Base-by-base conservation (phyloP, 768 basidiomycete genomes). In the Tephrocybe rancida region DNA sequence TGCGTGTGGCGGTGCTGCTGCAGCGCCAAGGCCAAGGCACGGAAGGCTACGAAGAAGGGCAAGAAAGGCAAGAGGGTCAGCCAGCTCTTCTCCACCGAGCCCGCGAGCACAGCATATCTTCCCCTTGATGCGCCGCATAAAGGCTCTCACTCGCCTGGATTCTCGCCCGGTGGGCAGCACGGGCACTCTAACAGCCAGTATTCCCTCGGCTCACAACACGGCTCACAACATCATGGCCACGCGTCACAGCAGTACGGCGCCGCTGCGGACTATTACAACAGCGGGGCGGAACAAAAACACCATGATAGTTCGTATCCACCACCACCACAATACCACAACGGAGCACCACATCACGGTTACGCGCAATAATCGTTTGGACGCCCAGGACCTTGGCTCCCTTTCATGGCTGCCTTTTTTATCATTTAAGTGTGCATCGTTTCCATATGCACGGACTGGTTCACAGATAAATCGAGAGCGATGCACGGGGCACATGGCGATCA, bases 1-100 rank as follows among this genome's bases (percentile, higher is more conserved):
- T 78, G 79, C 55, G 59, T 87, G 21, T 87, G 84, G 82, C 75
- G 74, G 50, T 87, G 84, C 65, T 88, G 87, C 66, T 81, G 78
- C 59, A 65, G 76, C 26, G 53, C 53, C 25, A 54, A 49, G 14
- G 53, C 53, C 34, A 54, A 49, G 42, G 53, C 53, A 13, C 46
- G 53, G 35, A 73, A 71, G 44, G 57, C 66, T 13, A 49, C 59
- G 16, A 61, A 52, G 45, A 57, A 57, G 37, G 46, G 46, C n/a
- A 66, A 59, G 57, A 57, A 54, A 30, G 27, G 9, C 38, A 54
- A 60, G 30, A 57, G 58, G 21, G 32, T 30, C 46, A 52, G 61
- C 9, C 25, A 56, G 24, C 39, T 64, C 26, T 66, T 67, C 55
- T 57, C 54, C 26, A 65, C 56, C 27, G 61, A 69, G 38, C 48